Base-by-base conservation (phyloP, 129 eudicot species). In the Flaveria brownii region DNA sequence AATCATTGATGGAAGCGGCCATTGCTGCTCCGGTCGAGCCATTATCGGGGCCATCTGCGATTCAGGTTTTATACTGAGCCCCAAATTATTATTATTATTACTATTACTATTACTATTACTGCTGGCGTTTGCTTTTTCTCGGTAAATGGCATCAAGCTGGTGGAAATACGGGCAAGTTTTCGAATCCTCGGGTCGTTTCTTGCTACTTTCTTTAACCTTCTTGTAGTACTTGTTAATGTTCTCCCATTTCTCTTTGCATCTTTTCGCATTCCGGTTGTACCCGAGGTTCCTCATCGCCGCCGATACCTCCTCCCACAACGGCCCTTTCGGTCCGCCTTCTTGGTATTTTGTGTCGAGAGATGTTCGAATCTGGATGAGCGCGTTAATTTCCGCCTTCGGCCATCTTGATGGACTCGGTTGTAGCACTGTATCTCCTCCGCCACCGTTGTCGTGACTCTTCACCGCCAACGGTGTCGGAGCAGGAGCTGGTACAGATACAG, bases 221-320 rank as follows among this genome's bases (percentile, higher is more conserved):
- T 93, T 93, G 83, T 82, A 93, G 86, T 93, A 93, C 50, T 93
- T 93, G 92, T 93, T 93, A 74, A 93, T 93, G 85, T 92, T 92
- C 75, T 92, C 98, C 98, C 98, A 92, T 82, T 92, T 92, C 80
- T 92, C 98, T 64, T 93, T 93, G 84, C 98, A 93, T 23, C 98
- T 73, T 81, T 93, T 93, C 0, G 98, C 85, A 25, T 81, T 93
- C 45, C 98, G 80, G 59, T 86, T 85, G 89, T 93, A 90, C 18
- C 98, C 98, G 0, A 90, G 74, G 59, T 86, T 85, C 9, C 77
- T 70, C 98, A 93, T 93, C 9, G 81, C 85, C 2, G 84, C 39
- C 14, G 98, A 93, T 13, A 93, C 90, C 79, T 93, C 98, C 77
- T 90, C 98, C 98, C 98, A 93, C 0, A 93, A 76, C 5, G 98